Conservation (phyloP, 2,329 filamentous ascomycete species). For the Epichloe baconii region DNA sequence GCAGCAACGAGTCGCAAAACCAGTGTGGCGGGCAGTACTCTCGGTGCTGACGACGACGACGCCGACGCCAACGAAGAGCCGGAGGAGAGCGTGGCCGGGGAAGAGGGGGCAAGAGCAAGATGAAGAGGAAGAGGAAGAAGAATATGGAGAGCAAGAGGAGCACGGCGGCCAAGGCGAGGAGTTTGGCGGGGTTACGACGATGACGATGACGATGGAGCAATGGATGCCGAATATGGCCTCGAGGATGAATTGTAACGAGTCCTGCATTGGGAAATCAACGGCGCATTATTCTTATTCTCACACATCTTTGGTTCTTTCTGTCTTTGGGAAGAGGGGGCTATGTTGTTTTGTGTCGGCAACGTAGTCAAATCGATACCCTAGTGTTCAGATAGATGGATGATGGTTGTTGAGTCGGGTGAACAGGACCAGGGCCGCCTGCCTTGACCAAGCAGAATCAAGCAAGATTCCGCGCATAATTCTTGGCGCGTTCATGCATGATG, state of each 20-base stretch:
- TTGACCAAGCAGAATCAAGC: too few species aligned
- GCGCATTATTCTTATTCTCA: neutral
- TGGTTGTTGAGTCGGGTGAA: too few species aligned
- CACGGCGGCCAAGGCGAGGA: conserved; percentile 21
- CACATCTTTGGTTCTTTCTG: too few species aligned
- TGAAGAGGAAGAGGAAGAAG: conserved; percentile 18
- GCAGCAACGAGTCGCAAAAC: conserved; percentile 34
- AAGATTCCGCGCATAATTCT: too few species aligned
- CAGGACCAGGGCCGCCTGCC: too few species aligned
- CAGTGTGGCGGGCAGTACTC: conserved; percentile 23
- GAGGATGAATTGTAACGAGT: conserved; percentile 3
- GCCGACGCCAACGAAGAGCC: conserved; percentile 18
- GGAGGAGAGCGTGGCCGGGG: conserved; percentile 23
- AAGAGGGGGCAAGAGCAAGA: conserved; percentile 19
- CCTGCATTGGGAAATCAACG: neutral
- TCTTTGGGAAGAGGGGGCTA: too few species aligned
- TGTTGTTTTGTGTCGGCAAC: too few species aligned
- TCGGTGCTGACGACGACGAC: conserved; percentile 23
- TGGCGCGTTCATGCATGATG: too few species aligned
- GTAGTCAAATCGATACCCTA: too few species aligned
- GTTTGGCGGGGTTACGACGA: conserved; percentile 23
- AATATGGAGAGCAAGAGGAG: conserved; percentile 21
- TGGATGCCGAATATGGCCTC: conserved; percentile 20
- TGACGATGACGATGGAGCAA: conserved; percentile 23
- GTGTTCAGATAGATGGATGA: too few species aligned